Base-by-base conservation (phyloP, 495 filamentous ascomycete species). In the Hypoxylon crocopeplum region DNA sequence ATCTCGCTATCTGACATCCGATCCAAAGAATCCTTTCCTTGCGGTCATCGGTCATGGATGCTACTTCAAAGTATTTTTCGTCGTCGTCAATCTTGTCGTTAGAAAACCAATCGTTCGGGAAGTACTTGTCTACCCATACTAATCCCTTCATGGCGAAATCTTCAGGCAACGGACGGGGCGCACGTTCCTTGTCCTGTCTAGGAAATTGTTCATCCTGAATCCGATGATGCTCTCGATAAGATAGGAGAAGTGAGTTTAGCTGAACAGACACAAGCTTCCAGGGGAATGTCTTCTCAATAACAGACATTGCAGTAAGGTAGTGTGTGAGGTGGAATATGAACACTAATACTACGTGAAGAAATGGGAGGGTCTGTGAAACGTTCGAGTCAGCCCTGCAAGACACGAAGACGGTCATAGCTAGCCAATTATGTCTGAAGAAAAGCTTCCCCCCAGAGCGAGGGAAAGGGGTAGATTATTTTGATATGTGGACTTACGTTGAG, bases 101-200 rank as follows among this genome's bases (percentile, higher is more conserved):
- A 2, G 78, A 69, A 64, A 96, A 96, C 79, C 87, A 97, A 1
- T 75, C 69, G 0, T 75, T 58, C 0, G 90, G 90, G 48, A 86
- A 94, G 51, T 92, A 90, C 7, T 73, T 67, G 34, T 85, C 79
- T 3, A 82, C 83, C 85, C 88, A 96, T 2, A 86, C 66, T 15
- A 93, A 81, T 0, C 93, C 94, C 4, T 88, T 82, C 48, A 96
- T 84, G 0, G 86, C 77, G 55, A 85, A 97, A 59, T 98, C 94
- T 58, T 97, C 94, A 0, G 91, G 86, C 0, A 97, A 68, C 3
- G 91, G 91, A n/a, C 82, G 75, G 6, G 65, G 75, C 6, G 47
- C 39, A 11, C 66, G 67, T 17, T 76, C 80, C 34, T 85, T 80
- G 2, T 84, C 76, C 5, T 78, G 67, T 38, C 67, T 57, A 0